These are phyloP conservation scores for Aphanoascus verrucosus DNA, from an alignment of 2,329 filamentous ascomycete species.

Conservation along the genomic window DNA sequence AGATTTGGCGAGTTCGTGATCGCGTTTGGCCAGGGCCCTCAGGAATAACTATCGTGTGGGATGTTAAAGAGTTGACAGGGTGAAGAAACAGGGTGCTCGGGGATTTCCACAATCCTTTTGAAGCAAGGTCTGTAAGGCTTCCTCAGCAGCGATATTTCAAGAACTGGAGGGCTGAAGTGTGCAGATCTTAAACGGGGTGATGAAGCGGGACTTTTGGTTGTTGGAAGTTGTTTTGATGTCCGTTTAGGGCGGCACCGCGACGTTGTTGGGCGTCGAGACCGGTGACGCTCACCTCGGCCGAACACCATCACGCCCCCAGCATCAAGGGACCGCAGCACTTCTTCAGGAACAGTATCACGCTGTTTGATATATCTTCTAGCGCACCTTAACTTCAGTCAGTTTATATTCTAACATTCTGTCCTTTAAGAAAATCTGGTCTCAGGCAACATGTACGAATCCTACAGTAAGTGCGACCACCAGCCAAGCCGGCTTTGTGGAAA, in stretches of 20 bases:
- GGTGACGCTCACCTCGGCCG: too few relatives aligned
- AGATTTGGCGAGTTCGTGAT: conserved; percentile 8
- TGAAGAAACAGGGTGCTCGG: not conserved
- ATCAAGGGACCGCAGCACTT: not conserved
- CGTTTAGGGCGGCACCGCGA: conserved; percentile 6
- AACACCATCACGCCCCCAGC: not conserved
- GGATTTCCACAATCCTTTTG: not conserved
- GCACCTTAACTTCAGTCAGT: too few relatives aligned
- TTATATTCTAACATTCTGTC: too few relatives aligned
- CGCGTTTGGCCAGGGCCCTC: not conserved
- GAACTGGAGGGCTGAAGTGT: not conserved
- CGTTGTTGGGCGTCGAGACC: conserved; percentile 6
- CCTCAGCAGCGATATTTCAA: not conserved
- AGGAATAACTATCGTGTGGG: too few relatives aligned
- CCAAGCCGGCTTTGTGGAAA: not conserved
- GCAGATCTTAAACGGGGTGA: not conserved
- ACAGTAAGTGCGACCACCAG: conserved; percentile 26
- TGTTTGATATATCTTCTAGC: too few relatives aligned
- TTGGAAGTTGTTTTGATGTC: conserved; percentile 3
- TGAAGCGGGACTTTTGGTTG: not conserved
- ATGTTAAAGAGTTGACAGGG: not conserved
- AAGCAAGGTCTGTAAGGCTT: not conserved
- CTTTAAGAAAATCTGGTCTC: not conserved
- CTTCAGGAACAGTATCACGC: too few relatives aligned
- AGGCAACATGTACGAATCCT: conserved; percentile 36